Percentiles rank a stretch among this genome's conserved stretches.
phyloP scores from a whole-genome alignment of 306 rosid species.

The Rubus idaeus region DNA sequence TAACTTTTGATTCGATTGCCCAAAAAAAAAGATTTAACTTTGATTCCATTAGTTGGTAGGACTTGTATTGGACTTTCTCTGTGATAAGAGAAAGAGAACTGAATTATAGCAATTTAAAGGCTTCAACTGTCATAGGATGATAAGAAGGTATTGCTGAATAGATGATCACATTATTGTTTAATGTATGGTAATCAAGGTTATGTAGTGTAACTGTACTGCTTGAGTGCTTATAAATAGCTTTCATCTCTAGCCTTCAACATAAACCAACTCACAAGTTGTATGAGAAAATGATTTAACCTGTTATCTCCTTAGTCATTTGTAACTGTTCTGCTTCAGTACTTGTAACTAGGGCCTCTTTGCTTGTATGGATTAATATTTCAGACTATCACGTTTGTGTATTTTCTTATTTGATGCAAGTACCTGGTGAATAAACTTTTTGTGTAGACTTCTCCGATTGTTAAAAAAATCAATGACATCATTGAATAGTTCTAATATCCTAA shows the following conservation, averaged over 20 bases:
- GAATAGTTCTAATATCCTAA: background rate
- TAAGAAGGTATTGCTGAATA: background rate
- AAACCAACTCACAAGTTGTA: background rate
- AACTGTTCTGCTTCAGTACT: background rate
- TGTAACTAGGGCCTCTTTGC: background rate
- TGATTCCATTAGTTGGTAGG: constrained; percentile 4
- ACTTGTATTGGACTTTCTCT: background rate
- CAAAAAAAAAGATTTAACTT: background rate
- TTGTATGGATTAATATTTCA: background rate
- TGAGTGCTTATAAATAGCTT: background rate
- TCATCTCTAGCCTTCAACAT: background rate
- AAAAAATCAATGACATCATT: background rate
- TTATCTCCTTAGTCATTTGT: background rate
- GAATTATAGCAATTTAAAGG: background rate
- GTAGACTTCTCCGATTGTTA: background rate
- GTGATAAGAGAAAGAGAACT: background rate
- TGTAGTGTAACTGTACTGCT: background rate
- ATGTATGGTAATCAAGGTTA: background rate
- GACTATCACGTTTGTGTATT: background rate
- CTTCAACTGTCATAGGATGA: background rate
- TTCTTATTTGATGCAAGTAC: background rate
- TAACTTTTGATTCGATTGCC: background rate
- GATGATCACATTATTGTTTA: background rate
- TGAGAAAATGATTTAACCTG: background rate
- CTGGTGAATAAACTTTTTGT: background rate